These are phyloP conservation scores for Pseudocercospora fijiensis DNA, from an alignment of 2,329 filamentous ascomycete genomes.

Conservation along the genomic window DNA sequence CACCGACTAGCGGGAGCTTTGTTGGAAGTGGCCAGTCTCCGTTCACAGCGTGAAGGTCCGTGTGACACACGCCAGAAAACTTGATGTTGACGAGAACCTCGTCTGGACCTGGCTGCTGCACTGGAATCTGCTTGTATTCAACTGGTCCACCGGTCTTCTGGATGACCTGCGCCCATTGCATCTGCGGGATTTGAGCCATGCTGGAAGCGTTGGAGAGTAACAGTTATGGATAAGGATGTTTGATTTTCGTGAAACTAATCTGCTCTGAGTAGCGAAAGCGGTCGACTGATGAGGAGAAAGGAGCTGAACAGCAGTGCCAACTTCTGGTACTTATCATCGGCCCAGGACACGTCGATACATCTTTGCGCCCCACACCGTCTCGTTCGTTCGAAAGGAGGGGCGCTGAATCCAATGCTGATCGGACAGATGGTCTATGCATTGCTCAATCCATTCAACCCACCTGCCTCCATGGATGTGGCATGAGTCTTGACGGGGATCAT, in stretches of 20 bases:
- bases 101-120: conserved; percentile 76
- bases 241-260: conserved; percentile 11
- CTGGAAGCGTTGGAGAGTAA: conserved; percentile 1
- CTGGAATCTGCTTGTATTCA: conserved; percentile 77
- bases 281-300: conserved; percentile 6
- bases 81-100: conserved; percentile 91
- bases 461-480: conserved; percentile 21
- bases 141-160: conserved; percentile 72
- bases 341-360: background rate
- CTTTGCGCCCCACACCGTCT: conserved; percentile 16
- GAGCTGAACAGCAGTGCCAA: conserved; percentile 6
- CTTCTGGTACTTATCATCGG: conserved; percentile 20
- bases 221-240: conserved; percentile 11
- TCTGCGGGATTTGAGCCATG: conserved; percentile 63
- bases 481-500: conserved; percentile 17
- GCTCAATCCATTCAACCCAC: conserved; percentile 13
- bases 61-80: conserved; percentile 88
- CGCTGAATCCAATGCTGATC: conserved; percentile 16
- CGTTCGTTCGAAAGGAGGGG: conserved; percentile 25
- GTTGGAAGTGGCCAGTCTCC: conserved; percentile 85
- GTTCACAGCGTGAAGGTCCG: conserved; percentile 75
- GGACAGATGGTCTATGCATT: conserved; percentile 23
- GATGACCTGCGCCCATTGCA: conserved; percentile 90
- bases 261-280: conserved; percentile 5
- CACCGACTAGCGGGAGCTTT: conserved; percentile 83